Percentiles rank a stretch among this genome's conserved stretches.
These are phyloP conservation scores for Alectoria sarmentosa DNA, from an alignment of 495 filamentous ascomycete species.

Conservation along the genomic window DNA sequence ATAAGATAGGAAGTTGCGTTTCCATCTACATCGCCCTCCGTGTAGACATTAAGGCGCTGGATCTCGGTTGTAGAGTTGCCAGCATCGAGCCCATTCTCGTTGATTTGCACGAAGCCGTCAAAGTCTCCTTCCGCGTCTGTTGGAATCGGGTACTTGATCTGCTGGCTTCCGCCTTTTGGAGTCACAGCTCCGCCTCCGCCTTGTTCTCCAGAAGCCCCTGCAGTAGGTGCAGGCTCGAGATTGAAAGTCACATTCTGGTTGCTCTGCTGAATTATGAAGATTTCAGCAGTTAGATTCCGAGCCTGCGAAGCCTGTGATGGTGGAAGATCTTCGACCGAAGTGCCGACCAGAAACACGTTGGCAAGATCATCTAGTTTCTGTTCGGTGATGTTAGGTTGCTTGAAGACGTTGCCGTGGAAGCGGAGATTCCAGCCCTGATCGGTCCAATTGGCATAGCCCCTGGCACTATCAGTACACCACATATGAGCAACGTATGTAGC, in stretches of 20 bases:
- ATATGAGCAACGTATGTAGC: not conserved
- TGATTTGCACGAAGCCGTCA: slow-evolving; percentile 53
- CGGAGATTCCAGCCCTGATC: slow-evolving; percentile 65
- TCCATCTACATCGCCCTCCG: slow-evolving; percentile 53
- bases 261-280: slow-evolving; percentile 64
- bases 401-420: slow-evolving; percentile 74
- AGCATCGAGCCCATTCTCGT: slow-evolving; percentile 43
- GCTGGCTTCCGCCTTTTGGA: slow-evolving; percentile 49
- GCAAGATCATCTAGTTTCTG: slow-evolving; percentile 57
- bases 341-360: slow-evolving; percentile 60
- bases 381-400: slow-evolving; percentile 59
- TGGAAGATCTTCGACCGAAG: slow-evolving; percentile 51
- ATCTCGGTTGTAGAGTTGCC: slow-evolving; percentile 56
- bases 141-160: slow-evolving; percentile 46
- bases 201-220: slow-evolving; percentile 42
- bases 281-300: slow-evolving; percentile 62
- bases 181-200: slow-evolving; percentile 48
- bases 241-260: slow-evolving; percentile 55
- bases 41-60: slow-evolving; percentile 60
- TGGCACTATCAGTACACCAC: slow-evolving; percentile 22
- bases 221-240: slow-evolving; percentile 46
- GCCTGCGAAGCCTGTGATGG: slow-evolving; percentile 55
- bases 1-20: slow-evolving; percentile 75
- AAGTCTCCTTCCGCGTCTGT: slow-evolving; percentile 65
- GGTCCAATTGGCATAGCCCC: slow-evolving; percentile 79